Evolutionary conservation across 768 basidiomycete genomes (phyloP).

Genomic region (Tricholoma terreum): DNA sequence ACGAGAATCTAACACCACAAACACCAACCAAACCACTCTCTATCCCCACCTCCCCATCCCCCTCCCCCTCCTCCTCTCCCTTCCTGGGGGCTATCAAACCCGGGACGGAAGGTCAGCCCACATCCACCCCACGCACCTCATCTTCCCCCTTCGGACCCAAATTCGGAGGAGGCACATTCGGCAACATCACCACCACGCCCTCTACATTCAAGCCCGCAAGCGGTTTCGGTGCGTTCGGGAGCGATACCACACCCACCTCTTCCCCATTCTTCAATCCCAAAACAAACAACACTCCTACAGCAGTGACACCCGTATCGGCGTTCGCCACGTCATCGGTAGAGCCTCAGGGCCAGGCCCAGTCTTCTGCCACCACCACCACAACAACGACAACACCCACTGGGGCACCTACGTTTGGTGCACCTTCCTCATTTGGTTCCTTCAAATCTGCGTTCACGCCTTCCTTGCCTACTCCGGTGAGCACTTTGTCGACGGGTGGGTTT

Average conservation of each 20-base stretch:
- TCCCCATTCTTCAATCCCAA: conserved; percentile 57
- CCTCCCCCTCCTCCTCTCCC: background rate
- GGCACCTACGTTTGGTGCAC: conserved; percentile 37
- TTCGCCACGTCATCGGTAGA: conserved; percentile 23
- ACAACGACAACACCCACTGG: conserved; percentile 17
- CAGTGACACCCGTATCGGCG: conserved; percentile 32
- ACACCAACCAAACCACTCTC: background rate
- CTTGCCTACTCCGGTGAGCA: conserved; percentile 23
- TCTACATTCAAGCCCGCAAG: conserved; percentile 39
- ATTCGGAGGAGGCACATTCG: conserved; percentile 33
- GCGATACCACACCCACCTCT: conserved; percentile 32
- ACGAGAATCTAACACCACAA: background rate
- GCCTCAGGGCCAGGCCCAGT: background rate
- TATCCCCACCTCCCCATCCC: background rate
- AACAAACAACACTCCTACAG: conserved; percentile 28
- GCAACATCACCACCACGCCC: conserved; percentile 33
- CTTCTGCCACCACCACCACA: conserved; percentile 19
- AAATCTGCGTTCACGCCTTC: conserved; percentile 30
- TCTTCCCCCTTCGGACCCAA: conserved; percentile 14
- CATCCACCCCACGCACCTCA: conserved; percentile 23
- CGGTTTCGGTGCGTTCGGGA: conserved; percentile 50
- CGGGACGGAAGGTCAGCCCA: conserved; percentile 13
- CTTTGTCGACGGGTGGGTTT: conserved; percentile 42
- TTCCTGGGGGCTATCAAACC: conserved; percentile 7
- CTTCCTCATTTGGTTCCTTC: conserved; percentile 33